Evolutionary conservation across 352 stramenopile genomes (phyloP).

Genomic region (Phytophthora fragariaefolia): DNA sequence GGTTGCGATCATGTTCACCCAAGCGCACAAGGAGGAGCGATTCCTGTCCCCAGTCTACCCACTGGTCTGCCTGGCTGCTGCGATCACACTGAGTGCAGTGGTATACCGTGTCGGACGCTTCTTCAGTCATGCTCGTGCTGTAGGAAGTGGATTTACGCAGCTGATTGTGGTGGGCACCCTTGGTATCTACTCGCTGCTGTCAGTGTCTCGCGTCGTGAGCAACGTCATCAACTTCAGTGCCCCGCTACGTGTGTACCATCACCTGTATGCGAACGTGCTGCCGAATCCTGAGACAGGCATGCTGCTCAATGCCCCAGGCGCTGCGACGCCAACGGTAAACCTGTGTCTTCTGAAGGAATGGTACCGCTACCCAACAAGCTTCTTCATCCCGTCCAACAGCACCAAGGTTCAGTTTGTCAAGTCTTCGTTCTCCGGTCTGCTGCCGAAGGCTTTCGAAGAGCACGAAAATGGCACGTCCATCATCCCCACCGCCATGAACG

Average conservation of each 20-base stretch:
- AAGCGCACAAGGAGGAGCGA: conserved; percentile 98
- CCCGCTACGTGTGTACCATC: conserved; percentile 72
- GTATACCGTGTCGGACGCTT: conserved; percentile 43
- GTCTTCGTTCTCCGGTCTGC: conserved; percentile 92
- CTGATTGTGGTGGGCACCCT: conserved; percentile 53
- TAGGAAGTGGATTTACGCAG: conserved; percentile 34
- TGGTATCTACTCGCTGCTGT: conserved; percentile 61
- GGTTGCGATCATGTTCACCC: conserved; percentile 92
- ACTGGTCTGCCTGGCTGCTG: conserved; percentile 85
- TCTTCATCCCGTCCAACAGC: conserved; percentile 93
- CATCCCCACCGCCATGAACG: conserved; percentile 92
- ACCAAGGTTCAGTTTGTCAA: conserved; percentile 91
- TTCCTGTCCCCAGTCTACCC: conserved; percentile 98
- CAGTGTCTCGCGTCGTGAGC: conserved; percentile 62
- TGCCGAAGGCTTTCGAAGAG: conserved; percentile 93
- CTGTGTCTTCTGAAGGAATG: conserved; percentile 98
- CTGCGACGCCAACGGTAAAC: conserved; percentile 28
- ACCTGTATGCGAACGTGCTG: conserved; percentile 65
- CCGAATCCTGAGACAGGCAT: conserved; percentile 41
- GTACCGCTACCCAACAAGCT: conserved; percentile 96
- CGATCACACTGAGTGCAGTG: conserved; percentile 68
- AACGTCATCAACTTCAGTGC: conserved; percentile 79
- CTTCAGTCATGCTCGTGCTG: conserved; percentile 29
- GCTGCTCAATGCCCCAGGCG: conserved; percentile 22
- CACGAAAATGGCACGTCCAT: conserved; percentile 66